A percentile compares a stretch with the other conserved stretches of the same genome.
Evolutionary conservation across 2,329 filamentous ascomycete species (phyloP).

Genomic region (Madurella fahalii): DNA sequence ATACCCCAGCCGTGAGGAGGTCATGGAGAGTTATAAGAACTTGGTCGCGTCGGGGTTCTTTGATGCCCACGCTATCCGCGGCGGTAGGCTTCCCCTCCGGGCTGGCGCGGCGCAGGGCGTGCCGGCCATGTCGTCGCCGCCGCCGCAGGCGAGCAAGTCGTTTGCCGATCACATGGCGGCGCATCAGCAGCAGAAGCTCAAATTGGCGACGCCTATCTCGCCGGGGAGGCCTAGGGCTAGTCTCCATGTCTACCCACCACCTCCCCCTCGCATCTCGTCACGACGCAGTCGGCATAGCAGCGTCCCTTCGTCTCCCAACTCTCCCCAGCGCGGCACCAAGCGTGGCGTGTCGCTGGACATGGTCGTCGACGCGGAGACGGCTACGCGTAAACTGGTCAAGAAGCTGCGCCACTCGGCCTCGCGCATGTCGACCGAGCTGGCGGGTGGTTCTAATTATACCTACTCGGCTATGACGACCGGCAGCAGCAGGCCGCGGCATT

Average conservation of each 20-base stretch:
- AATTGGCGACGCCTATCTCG: neutral
- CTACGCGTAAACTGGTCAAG: constrained; percentile 41
- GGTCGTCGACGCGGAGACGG: constrained; percentile 28
- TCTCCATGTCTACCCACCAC: constrained; percentile 5
- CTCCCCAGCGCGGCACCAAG: constrained; percentile 46
- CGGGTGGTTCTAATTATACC: neutral
- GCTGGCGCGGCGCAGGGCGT: constrained; percentile 5
- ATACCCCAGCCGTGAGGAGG: constrained; percentile 43
- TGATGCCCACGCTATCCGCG: constrained; percentile 53
- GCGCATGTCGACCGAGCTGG: constrained; percentile 39
- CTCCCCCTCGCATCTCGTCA: constrained; percentile 9
- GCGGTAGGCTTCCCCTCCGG: constrained; percentile 45
- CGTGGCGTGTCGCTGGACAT: constrained; percentile 33
- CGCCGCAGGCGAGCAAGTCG: neutral
- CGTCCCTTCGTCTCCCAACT: constrained; percentile 7
- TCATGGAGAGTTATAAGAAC: constrained; percentile 53
- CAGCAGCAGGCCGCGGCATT: constrained; percentile 10
- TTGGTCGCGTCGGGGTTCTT: constrained; percentile 58
- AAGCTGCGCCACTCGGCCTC: constrained; percentile 51
- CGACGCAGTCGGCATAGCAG: neutral
- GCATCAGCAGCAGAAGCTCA: constrained; percentile 10
- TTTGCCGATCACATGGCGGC: constrained; percentile 12
- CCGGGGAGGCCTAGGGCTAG: constrained; percentile 1
- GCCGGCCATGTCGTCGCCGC: neutral
- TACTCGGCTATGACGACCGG: neutral